Base-by-base conservation (phyloP, 2,329 filamentous ascomycete genomes). In the Ophiostoma piceae region DNA sequence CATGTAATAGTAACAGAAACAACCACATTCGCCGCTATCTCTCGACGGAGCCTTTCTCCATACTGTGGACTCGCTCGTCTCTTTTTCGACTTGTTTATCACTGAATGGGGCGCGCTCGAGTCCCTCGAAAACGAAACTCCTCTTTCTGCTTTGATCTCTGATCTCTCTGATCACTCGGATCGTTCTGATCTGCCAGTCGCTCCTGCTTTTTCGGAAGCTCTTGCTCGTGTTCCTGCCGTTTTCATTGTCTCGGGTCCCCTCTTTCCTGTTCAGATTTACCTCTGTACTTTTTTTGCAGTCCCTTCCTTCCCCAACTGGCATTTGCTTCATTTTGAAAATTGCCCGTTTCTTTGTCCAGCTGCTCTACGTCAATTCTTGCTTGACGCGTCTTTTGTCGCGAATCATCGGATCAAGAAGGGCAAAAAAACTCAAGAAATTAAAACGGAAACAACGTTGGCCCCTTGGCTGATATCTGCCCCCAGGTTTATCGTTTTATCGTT, bases 11-110 rank as follows among this genome's bases (percentile, higher is more conserved):
- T 39, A 35, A 65, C 19, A 22, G 32, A n/a, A 65, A 65, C 57
- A 65, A 41, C 9, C 11, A 37, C 60, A n/a, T 64, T 64, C 16
- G 62, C 62, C 62, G 62, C 32, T 65, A 65, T 65, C 62, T 64
- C n/a, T 37, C 57, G 12, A 62, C 11, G 57, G 57, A n/a, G 29
- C 60, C 16, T 64, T 64, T 32, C 29, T 65, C 62, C 62, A 65
- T 65, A 41, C 35, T 65, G 62, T 65, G 62, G 62, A 39, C 35
- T 65, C 29, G 14, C 14, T 29, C 8, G 29, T 65, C 32, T 65
- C 35, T 39, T 65, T 65, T 39, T 62, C 57, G 26, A 62, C 57
- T 62, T 62, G 35, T 16, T 39, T 65, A 65, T 65, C 62, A 39
- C 62, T 37, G 19, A 19, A 65, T 65, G 62, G 62, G 37, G 60